These are phyloP conservation scores for Hanseniaspora clermontiae DNA, from an alignment of 805 yeast genomes.

Conservation along the genomic window DNA sequence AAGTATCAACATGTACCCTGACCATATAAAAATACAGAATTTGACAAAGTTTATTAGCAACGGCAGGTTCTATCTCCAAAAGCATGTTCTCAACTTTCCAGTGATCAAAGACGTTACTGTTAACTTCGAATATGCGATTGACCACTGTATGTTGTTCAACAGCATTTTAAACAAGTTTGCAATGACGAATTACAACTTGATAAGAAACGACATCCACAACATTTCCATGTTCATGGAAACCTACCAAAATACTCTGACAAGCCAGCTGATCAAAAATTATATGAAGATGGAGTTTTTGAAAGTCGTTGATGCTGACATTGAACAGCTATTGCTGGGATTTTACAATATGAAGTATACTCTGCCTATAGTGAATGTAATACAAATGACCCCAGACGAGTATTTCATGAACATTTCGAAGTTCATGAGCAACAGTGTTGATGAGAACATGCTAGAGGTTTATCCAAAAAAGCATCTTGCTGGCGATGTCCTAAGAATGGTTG, in stretches of 20 bases:
- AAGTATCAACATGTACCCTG: slow-evolving; percentile 6
- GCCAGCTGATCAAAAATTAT: slow-evolving; percentile 5
- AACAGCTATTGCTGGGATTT: neutral
- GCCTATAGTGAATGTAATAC: slow-evolving; percentile 2
- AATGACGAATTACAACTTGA: neutral
- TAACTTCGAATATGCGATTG: neutral
- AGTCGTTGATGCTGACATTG: neutral
- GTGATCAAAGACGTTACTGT: neutral
- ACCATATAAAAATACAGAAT: neutral
- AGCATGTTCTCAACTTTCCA: neutral
- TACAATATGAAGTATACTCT: slow-evolving; percentile 7
- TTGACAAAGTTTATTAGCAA: neutral
- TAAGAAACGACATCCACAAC: slow-evolving; percentile 10
- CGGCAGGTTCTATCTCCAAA: neutral
- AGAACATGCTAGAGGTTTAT: neutral
- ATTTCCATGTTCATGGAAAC: neutral
- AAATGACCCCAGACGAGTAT: slow-evolving; percentile 12
- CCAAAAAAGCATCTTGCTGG: neutral
- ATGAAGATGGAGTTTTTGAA: slow-evolving; percentile 4
- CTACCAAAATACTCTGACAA: slow-evolving; percentile 4
- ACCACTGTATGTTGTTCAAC: neutral
- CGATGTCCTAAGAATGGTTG: neutral
- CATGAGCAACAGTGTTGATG: neutral
- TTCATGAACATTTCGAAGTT: neutral
- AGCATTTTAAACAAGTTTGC: slow-evolving; percentile 1